These are phyloP conservation scores for Suillus occidentalis DNA, from an alignment of 768 basidiomycete species.

Conservation along the genomic window DNA sequence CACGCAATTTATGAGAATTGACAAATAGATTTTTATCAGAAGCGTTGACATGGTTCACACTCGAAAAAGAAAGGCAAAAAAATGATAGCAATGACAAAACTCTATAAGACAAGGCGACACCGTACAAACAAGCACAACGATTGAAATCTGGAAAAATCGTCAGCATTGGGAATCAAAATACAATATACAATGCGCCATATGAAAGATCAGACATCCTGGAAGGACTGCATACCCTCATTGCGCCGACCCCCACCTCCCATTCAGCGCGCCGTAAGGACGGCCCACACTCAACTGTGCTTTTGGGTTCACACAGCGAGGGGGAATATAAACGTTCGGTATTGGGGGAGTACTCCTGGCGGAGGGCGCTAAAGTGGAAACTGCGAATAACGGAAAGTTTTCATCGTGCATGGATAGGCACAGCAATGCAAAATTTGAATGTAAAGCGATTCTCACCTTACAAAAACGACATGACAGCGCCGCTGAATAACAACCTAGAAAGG, in stretches of 20 bases:
- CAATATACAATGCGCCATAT: constrained; percentile 24
- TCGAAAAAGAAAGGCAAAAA: background rate
- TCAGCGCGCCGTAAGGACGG: constrained; percentile 68
- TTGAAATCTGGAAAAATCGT: constrained; percentile 9
- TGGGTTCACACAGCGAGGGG: constrained; percentile 75
- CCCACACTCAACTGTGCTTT: constrained; percentile 63
- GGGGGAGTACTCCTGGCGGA: constrained; percentile 70
- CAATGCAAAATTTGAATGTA: constrained; percentile 11
- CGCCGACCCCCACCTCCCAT: constrained; percentile 70
- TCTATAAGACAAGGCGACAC: constrained; percentile 36
- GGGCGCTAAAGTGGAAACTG: constrained; percentile 84
- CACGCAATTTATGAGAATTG: background rate
- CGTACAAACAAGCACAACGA: constrained; percentile 4
- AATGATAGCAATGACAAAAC: background rate
- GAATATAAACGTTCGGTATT: constrained; percentile 69
- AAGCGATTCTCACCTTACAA: constrained; percentile 24
- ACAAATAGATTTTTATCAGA: background rate
- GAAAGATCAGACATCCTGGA: constrained; percentile 84
- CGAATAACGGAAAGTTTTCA: constrained; percentile 74
- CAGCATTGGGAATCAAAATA: constrained; percentile 6
- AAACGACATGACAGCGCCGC: background rate
- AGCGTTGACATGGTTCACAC: background rate
- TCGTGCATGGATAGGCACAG: constrained; percentile 36
- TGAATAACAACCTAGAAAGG: background rate
- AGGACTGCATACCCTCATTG: constrained; percentile 68